A percentile compares a stretch with the other conserved stretches of the same genome.
Conservation (phyloP, 148 eudicot genomes). For the Camellia sinensis region DNA sequence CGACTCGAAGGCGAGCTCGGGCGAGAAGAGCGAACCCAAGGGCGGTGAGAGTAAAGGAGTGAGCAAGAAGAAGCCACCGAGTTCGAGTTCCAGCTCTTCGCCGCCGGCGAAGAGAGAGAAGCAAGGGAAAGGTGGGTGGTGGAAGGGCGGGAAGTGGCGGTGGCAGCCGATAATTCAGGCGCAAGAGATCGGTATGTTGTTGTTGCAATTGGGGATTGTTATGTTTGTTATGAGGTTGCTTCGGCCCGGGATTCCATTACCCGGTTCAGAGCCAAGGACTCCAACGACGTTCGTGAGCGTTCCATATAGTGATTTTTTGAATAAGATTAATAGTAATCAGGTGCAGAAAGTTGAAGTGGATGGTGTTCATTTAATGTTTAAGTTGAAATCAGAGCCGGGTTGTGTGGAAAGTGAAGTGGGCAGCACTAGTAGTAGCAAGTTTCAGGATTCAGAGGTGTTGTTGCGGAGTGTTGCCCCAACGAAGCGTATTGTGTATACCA, state of each 20-base stretch:
- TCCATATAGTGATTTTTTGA: slow-evolving; percentile 84
- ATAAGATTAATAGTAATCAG: slow-evolving; percentile 60
- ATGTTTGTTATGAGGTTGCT: slow-evolving; percentile 77
- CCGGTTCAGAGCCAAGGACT: slow-evolving; percentile 66
- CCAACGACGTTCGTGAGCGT: slow-evolving; percentile 64
- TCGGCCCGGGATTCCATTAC: slow-evolving; percentile 70
- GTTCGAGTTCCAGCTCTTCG: slow-evolving; percentile 23
- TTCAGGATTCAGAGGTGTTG: slow-evolving; percentile 62
- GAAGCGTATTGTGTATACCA: slow-evolving; percentile 68
- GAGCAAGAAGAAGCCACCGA: slow-evolving; percentile 21
- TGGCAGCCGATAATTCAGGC: slow-evolving; percentile 87
- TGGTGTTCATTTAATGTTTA: slow-evolving; percentile 83
- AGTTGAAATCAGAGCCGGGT: slow-evolving; percentile 56
- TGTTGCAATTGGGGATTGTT: slow-evolving; percentile 73
- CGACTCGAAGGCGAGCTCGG: slow-evolving; percentile 29
- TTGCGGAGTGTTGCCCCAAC: slow-evolving; percentile 56
- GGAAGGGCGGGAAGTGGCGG: slow-evolving; percentile 50
- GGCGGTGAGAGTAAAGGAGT: slow-evolving; percentile 36
- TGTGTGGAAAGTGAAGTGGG: slow-evolving; percentile 34
- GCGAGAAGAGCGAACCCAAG: slow-evolving; percentile 38
- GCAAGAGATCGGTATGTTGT: slow-evolving; percentile 66
- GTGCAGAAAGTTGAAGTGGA: slow-evolving; percentile 95
- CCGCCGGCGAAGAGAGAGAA: slow-evolving; percentile 50
- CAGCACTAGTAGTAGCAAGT: slow-evolving; percentile 38
- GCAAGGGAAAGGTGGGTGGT: slow-evolving; percentile 49